These are phyloP conservation scores for Mycothermus thermophilus DNA, from an alignment of 495 filamentous ascomycete species.

Conservation along the genomic window DNA sequence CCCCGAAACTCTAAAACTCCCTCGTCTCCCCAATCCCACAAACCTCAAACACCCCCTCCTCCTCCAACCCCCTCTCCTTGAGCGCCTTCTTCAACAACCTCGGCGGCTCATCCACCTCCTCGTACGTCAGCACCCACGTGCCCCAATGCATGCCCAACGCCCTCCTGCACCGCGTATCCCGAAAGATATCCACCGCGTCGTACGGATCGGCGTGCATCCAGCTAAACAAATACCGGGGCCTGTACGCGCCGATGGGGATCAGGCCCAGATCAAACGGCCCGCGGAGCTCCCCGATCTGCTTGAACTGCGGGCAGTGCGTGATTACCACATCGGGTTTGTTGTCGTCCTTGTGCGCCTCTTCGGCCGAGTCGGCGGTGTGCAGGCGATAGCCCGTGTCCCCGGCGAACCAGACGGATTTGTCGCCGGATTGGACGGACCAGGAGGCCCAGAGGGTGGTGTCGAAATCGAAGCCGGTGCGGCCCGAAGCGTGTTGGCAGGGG, in stretches of 20 bases:
- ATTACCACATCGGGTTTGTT: conserved; percentile 51
- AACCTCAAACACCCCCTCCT: conserved; percentile 76
- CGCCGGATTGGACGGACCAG: conserved; percentile 68
- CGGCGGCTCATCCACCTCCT: conserved; percentile 78
- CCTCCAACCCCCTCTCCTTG: conserved; percentile 48
- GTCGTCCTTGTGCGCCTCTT: conserved; percentile 44
- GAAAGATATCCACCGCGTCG: conserved; percentile 82
- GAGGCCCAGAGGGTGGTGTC: conserved; percentile 71
- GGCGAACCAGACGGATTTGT: conserved; percentile 62
- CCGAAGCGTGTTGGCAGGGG: conserved; percentile 74
- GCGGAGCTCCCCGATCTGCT: conserved; percentile 64
- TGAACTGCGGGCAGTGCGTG: conserved; percentile 75
- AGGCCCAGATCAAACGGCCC: conserved; percentile 88
- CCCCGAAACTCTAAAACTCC: no score
- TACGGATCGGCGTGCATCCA: conserved; percentile 79
- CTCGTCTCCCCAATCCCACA: conserved; percentile 77
- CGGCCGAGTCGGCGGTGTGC: neutral
- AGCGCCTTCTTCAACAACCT: conserved; percentile 62
- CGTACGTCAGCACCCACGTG: conserved; percentile 78
- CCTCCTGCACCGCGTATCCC: conserved; percentile 66
- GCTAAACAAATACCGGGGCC: conserved; percentile 61
- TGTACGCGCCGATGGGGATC: conserved; percentile 90
- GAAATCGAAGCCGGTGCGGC: conserved; percentile 53
- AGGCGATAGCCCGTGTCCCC: conserved; percentile 68
- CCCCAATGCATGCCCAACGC: conserved; percentile 93